phyloP scores from a whole-genome alignment of 306 rosid genomes.

The Medicago arabica region DNA sequence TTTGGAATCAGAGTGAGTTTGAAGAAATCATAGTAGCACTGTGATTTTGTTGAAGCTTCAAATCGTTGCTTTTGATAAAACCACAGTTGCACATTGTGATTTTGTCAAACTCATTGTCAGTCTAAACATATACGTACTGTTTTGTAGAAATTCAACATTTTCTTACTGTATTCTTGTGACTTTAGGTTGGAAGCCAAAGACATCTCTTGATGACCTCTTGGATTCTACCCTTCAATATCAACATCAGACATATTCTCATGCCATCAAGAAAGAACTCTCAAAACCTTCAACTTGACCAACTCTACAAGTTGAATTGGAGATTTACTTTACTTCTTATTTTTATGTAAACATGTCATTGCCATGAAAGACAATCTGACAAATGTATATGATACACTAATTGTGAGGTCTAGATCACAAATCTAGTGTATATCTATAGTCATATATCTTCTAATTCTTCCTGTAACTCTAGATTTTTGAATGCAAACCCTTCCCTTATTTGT shows the following conservation, averaged over 20 bases:
- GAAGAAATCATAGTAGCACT: not conserved
- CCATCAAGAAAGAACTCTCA: constrained; percentile 65
- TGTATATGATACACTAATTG: constrained; percentile 42
- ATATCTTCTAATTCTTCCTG: constrained; percentile 26
- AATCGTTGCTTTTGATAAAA: not conserved
- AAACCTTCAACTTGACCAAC: constrained; percentile 49
- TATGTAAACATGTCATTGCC: constrained; percentile 26
- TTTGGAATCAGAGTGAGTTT: not conserved
- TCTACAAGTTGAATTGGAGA: constrained; percentile 11
- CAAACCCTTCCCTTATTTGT: not conserved
- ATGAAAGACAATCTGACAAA: constrained; percentile 28
- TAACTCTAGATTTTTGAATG: constrained; percentile 28
- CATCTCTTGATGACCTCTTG: constrained; percentile 75
- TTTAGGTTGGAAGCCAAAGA: constrained; percentile 82
- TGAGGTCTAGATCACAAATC: constrained; percentile 40
- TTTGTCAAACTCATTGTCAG: not conserved
- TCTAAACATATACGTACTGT: not conserved
- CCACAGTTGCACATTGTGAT: not conserved
- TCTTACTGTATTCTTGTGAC: constrained; percentile 21
- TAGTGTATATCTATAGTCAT: constrained; percentile 39
- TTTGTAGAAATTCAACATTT: constrained; percentile 24
- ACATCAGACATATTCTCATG: constrained; percentile 77
- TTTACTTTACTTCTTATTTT: constrained; percentile 14
- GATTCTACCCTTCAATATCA: constrained; percentile 83
- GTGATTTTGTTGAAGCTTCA: not conserved